Evolutionary conservation across 2,329 filamentous ascomycete genomes (phyloP).

Genomic region (Aspergillus ochraceoroseus): DNA sequence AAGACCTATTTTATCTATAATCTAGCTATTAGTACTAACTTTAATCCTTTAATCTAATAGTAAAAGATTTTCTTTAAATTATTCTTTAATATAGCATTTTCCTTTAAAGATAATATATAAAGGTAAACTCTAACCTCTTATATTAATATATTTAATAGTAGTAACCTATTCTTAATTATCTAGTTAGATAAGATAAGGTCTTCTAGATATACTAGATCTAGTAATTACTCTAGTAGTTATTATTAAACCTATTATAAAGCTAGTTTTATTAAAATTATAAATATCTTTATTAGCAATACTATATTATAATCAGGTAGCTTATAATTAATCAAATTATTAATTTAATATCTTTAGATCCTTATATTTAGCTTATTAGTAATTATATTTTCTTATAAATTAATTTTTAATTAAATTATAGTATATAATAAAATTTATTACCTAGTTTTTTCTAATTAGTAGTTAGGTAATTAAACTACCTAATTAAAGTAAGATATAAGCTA

Average conservation of each 20-base stretch:
- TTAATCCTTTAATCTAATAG: conserved; percentile 6
- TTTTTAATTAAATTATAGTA: background rate
- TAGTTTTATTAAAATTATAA: conserved; percentile 19
- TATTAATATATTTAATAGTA: conserved; percentile 7
- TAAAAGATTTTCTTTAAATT: conserved; percentile 8
- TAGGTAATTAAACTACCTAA: background rate
- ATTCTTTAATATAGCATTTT: conserved; percentile 11
- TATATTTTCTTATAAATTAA: background rate
- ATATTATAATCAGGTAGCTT: conserved; percentile 12
- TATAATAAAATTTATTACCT: background rate
- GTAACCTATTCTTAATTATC: conserved; percentile 17
- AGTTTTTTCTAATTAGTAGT: no score
- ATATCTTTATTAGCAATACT: conserved; percentile 13
- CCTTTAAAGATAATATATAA: conserved; percentile 11
- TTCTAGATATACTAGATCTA: conserved; percentile 2
- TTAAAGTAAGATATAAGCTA: conserved; percentile 1
- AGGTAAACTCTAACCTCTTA: conserved; percentile 1
- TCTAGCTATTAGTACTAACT: background rate
- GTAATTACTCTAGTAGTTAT: conserved; percentile 12
- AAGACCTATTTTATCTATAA: background rate
- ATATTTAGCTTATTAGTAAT: conserved; percentile 1
- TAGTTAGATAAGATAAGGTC: conserved; percentile 12
- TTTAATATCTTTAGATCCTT: conserved; percentile 1
- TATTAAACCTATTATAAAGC: conserved; percentile 18
- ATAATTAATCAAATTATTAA: conserved; percentile 11